Conservation (phyloP, 257 asterid species). For the Capsicum baccatum region DNA sequence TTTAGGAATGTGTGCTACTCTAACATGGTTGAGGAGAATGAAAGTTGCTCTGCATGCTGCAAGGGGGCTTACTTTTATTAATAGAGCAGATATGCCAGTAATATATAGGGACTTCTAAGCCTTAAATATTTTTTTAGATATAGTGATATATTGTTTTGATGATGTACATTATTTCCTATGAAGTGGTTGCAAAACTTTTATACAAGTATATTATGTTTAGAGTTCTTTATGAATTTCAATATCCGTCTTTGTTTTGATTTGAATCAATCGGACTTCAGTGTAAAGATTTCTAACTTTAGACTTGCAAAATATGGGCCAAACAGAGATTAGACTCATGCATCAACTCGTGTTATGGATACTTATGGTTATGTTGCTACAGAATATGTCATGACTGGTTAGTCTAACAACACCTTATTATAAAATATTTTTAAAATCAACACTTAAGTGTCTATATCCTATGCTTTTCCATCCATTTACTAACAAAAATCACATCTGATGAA, state of each 20-base stretch:
- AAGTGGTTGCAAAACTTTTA: too few relatives aligned
- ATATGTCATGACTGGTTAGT: slow-evolving; percentile 97
- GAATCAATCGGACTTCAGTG: slow-evolving; percentile 75
- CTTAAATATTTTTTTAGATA: slow-evolving; percentile 78
- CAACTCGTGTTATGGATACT: slow-evolving; percentile 96
- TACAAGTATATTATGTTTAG: too few relatives aligned
- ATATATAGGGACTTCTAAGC: slow-evolving; percentile 96
- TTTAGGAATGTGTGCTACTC: slow-evolving; percentile 70
- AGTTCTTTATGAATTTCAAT: neutral
- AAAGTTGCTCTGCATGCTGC: slow-evolving; percentile 92
- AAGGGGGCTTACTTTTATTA: slow-evolving; percentile 95
- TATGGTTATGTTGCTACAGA: slow-evolving; percentile 97
- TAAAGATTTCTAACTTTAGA: slow-evolving; percentile 94
- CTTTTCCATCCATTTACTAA: neutral
- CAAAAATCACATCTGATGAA: neutral
- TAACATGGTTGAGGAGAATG: slow-evolving; percentile 80
- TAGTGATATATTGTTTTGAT: slow-evolving; percentile 54
- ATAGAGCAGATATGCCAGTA: slow-evolving; percentile 81
- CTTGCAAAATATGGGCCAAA: slow-evolving; percentile 92
- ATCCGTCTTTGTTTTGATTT: neutral
- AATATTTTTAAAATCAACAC: neutral
- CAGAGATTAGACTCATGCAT: slow-evolving; percentile 96
- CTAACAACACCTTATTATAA: neutral
- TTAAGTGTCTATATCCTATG: neutral
- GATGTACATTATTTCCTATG: neutral